A percentile compares a stretch with the other conserved stretches of the same genome.
Evolutionary conservation across 2,329 filamentous ascomycete genomes (phyloP).

Genomic region (Zymoseptoria brevis): DNA sequence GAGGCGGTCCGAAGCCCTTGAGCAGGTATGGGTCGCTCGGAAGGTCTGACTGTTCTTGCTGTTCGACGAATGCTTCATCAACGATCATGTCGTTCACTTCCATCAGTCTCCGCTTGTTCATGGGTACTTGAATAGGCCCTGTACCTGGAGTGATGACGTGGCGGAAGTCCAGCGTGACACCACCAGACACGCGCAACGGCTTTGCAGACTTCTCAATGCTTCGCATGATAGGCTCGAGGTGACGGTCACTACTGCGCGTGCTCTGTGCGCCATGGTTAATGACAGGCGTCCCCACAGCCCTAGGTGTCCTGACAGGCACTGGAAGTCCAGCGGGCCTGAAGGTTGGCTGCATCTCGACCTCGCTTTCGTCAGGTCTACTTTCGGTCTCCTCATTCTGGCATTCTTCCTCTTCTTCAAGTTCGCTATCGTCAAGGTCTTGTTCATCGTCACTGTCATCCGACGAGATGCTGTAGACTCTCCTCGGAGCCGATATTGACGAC

Average conservation of each 20-base stretch:
- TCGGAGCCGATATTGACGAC: slow-evolving; percentile 22
- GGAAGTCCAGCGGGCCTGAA: neutral
- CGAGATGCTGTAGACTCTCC: slow-evolving; percentile 15
- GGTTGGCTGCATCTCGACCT: neutral
- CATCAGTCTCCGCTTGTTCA: slow-evolving; percentile 10
- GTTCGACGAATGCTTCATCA: slow-evolving; percentile 6
- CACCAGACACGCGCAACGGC: neutral
- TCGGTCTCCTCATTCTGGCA: slow-evolving; percentile 1
- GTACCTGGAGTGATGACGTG: neutral
- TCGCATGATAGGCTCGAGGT: neutral
- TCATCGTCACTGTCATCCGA: slow-evolving; percentile 14
- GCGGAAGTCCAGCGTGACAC: slow-evolving; percentile 10
- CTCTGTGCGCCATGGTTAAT: neutral
- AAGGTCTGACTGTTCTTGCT: neutral
- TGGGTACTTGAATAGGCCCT: neutral
- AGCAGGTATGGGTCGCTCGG: neutral
- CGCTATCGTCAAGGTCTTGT: slow-evolving; percentile 10
- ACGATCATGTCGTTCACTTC: slow-evolving; percentile 21
- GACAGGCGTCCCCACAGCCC: neutral
- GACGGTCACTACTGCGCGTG: neutral
- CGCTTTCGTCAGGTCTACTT: neutral
- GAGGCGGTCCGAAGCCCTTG: neutral
- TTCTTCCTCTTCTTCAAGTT: slow-evolving; percentile 10
- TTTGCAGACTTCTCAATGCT: neutral
- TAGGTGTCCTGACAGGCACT: neutral